A percentile compares a stretch with the other conserved stretches of the same genome.
phyloP scores from a whole-genome alignment of 208 protist genomes.

The Porcisia deanei region DNA sequence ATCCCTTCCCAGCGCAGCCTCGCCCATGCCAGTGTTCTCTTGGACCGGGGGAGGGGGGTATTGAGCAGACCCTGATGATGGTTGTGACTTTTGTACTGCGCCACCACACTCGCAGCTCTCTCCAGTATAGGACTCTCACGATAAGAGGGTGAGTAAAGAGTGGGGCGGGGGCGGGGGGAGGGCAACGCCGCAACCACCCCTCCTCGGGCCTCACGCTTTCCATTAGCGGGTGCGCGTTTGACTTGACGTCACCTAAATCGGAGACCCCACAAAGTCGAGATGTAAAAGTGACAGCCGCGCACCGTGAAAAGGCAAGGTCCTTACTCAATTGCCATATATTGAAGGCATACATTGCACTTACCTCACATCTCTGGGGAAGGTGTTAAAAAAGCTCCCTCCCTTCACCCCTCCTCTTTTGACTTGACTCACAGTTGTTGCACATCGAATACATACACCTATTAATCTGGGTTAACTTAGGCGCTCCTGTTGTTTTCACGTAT shows the following conservation, averaged over 20 bases:
- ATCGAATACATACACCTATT: too few species aligned
- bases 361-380: not conserved
- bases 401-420: too few species aligned
- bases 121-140: not conserved
- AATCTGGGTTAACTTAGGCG: too few species aligned
- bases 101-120: not conserved
- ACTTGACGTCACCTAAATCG: not conserved
- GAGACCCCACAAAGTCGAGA: not conserved
- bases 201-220: not conserved
- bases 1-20: not conserved
- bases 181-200: not conserved
- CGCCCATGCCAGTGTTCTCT: not conserved
- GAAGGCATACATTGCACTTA: not conserved
- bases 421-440: not conserved
- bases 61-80: not conserved
- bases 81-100: not conserved
- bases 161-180: not conserved
- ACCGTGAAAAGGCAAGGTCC: not conserved
- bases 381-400: not conserved
- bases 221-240: not conserved
- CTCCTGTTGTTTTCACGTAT: not conserved
- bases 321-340: not conserved
- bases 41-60: not conserved
- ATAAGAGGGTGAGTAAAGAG: not conserved
- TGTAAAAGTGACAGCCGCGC: not conserved